Base-by-base conservation (phyloP, 345 rosid genomes). In the Gossypium mustelinum region DNA sequence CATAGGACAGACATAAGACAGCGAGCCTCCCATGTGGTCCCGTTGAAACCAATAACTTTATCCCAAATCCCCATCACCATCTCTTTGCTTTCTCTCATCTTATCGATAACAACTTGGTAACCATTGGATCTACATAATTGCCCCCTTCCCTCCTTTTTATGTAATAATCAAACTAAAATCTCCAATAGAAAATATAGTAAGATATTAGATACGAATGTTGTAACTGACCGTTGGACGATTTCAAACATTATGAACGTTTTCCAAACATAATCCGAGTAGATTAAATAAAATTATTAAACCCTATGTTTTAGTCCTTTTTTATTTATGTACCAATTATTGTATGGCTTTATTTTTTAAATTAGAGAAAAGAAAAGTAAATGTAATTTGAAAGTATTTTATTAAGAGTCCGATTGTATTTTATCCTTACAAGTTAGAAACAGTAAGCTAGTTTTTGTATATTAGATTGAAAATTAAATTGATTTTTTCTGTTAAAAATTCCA, bases 11-110 rank as follows among this genome's bases (percentile, higher is more conserved):
- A 29, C 5, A 29, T 29, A 29, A 29, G 39, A 29, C 14, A 45
- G 74, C 20, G 57, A 24, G 14, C 0, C 11, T 45, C 24, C 39
- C 59, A 13, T 7, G 73, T 79, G 82, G 82, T 71, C 82, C 82
- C 82, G 45, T 22, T 34, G 41, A 1, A 17, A 0, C 34, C 13
- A 34, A 56, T 73, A 59, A 71, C 39, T 67, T 20, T 20, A 1
- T n/a, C 2, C 24, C 22, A 55, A 55, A 55, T 55, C 22, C 24
- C 24, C 58, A n/a, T 55, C 24, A 6, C 56, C 73, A 73, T 73
- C 70, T 73, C 74, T 62, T 14, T 67, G 16, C 64, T 58, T 57
- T 73, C 63, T 59, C 63, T 58, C 48, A 68, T 67, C 55, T 27
- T 34, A 59, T 78, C n/a, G 29, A 66, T 70, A 29, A 11, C 39